These are phyloP conservation scores for Naganishia randhawae DNA, from an alignment of 768 basidiomycete genomes.

Conservation along the genomic window DNA sequence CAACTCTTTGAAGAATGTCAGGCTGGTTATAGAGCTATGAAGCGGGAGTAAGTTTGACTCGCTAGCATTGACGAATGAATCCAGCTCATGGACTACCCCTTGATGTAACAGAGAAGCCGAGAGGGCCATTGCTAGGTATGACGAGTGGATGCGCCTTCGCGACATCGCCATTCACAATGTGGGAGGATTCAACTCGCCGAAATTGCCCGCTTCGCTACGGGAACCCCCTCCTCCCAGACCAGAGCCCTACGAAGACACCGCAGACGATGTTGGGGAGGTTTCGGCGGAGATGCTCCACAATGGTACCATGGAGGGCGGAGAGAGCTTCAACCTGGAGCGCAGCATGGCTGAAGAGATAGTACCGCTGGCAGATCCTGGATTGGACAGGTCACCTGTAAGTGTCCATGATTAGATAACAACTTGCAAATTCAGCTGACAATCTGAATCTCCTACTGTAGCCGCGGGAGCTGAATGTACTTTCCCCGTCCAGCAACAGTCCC, in stretches of 20 bases:
- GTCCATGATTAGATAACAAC: neutral
- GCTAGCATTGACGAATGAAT: conserved; percentile 3
- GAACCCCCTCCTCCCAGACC: conserved; percentile 75
- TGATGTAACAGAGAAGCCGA: conserved; percentile 69
- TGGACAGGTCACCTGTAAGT: conserved; percentile 32
- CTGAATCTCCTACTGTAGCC: conserved; percentile 9
- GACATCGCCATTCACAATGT: conserved; percentile 65
- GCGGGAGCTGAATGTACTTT: conserved; percentile 37
- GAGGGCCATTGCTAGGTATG: conserved; percentile 75
- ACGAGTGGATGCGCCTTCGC: conserved; percentile 82
- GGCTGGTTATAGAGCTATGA: conserved; percentile 85
- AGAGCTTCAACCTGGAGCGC: conserved; percentile 48
- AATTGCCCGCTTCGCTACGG: conserved; percentile 66
- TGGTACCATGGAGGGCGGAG: conserved; percentile 43
- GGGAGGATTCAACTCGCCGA: conserved; percentile 60
- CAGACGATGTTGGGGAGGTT: conserved; percentile 74
- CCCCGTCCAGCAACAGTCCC: conserved; percentile 54
- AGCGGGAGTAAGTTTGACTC: conserved; percentile 66
- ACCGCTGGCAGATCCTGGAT: conserved; percentile 81
- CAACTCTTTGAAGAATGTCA: conserved; percentile 91
- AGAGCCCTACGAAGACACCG: conserved; percentile 65
- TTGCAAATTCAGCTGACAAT: conserved; percentile 6
- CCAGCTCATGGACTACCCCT: neutral
- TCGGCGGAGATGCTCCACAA: conserved; percentile 73
- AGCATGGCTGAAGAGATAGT: conserved; percentile 73